Evolutionary conservation across 768 basidiomycete genomes (phyloP), one percentile per base, ranked within the genome.

Genomic region (Pisolithus orientalis): DNA sequence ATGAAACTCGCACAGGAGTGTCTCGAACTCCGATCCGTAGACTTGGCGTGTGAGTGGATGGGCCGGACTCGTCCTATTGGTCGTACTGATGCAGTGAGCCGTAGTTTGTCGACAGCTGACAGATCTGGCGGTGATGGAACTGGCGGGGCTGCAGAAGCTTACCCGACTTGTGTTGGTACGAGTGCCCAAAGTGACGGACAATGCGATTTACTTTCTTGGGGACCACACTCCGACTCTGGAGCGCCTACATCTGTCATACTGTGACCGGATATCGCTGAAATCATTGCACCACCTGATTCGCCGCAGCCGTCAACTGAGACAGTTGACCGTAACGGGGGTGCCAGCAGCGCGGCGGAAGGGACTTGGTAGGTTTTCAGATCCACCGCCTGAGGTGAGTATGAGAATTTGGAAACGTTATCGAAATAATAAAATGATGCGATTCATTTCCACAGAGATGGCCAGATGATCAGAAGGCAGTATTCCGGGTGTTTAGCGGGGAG

Each of bases 191-290:
- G 66, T 95, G 56, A 95, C 93, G 14, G 93, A 94, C 69, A 82
- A 88, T 61, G 88, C 84, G 5, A 71, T 94, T 44, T 83, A 83
- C 68, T 76, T 86, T 24, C 77, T 95, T 8, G 87, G 84, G 13
- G 87, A 90, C 59, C 82, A 90, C 67, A 80, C 75, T 34, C 72
- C 63, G 29, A 74, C 74, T 32, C 73, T 96, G 58, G 89, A 93
- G 62, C 80, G 90, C 25, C 75, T 95, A 45, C 87, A 96, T 62
- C 70, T 97, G 37, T 88, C 89, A 28, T 90, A 92, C 64, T 97
- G 94, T 71, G 84, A 86, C 59, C 77, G 82, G 51, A 71, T 97
- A 50, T 83, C 87, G 27, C 78, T 94, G 38, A 79, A 83, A 40
- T 87, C 89, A 8, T 71, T 92, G 31, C 86, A 90, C 55, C 75